Evolutionary conservation across 1,284 basidiomycete genomes (phyloP), one percentile per base, ranked within the genome.

Genomic region (Marasmius tenuissimus): DNA sequence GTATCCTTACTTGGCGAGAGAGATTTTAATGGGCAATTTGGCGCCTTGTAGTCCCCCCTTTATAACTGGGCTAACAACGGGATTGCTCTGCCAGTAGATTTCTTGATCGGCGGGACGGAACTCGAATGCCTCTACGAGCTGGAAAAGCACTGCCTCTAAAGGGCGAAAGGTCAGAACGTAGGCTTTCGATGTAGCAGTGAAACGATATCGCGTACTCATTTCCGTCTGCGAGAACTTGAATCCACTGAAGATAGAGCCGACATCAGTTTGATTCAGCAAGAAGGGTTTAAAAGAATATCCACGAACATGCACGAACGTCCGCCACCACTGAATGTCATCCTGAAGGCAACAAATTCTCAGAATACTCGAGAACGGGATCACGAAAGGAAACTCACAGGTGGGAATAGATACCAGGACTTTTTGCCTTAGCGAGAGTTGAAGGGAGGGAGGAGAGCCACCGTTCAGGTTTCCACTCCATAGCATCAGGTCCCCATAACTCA

Each of bases 401-500:
- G 16, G 63, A 64, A 49, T 64, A 64, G 20, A 64, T 61, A 11
- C 63, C 63, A 40, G 63, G 63, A 49, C 57, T 60, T 14, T 34
- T 57, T 9, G 60, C 63, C 11, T 61, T 48, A 18, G 34, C 39
- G 8, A 64, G 33, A 47, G 60, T 65, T 11, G 63, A 53, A 8
- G 73, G 73, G 8, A 75, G 63, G 11, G 72, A 69, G 16, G 61
- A 59, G 16, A 75, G 65, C 73, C 74, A 76, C 11, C 75, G 64
- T 52, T 75, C 71, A 11, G 75, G 75, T 54, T 73, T 75, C 73
- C 75, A 76, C 53, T 75, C 73, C n/a, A 68, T 51, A 12, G 73
- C 70, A 61, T 76, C 75, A 35, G 65, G 61, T 3, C 75, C 75
- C 76, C 75, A 77, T 1, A 76, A 48, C 0, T 62, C 60, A 22